Base-by-base conservation (phyloP, 129 eudicot species). In the Chrysanthemum seticuspe region DNA sequence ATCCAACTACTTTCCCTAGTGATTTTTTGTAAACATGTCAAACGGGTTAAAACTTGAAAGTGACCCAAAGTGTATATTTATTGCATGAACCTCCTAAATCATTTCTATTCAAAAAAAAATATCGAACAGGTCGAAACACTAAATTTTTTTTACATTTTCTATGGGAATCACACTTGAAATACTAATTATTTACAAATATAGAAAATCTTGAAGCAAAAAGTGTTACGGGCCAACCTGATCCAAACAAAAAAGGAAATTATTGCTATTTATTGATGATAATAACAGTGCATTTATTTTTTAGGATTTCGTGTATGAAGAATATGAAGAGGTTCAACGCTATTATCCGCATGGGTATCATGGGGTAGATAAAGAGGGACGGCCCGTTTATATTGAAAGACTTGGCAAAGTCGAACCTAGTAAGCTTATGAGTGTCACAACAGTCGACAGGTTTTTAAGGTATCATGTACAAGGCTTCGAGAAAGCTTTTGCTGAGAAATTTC, bases 311-410 rank as follows among this genome's bases (percentile, higher is more conserved):
- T 92, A 83, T 81, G 87, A 86, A 15, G 96, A 92, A 66, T 74
- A 61, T 56, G 96, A 89, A 77, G 86, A 85, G 74, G 96, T 89
- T 61, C 87, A 63, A 79, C 71, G 78, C 12, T 87, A 85, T 72
- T 92, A 92, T 80, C 97, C 97, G 31, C 97, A 89, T 47, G 96
- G 97, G 16, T 92, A 83, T 77, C 97, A 92, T 83, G 96, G 97
- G 11, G 86, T 89, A 52, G 96, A 92, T 65, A 87, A 76, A 87
- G 91, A 75, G 67, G 96, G 96, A 58, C 79, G 96, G 1, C 97
- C 96, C 40, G 83, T 92, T 40, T 85, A 89, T 66, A 83, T 89
- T 25, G 96, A 92, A 89, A 82, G 94, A 73, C 81, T 92, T 63
- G 97, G 97, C 3, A 86, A 85, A 81, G 76, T 84, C 67, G 96